Evolutionary conservation across 345 rosid genomes (phyloP), one percentile per base, ranked within the genome.

Genomic region (Dimocarpus longan): DNA sequence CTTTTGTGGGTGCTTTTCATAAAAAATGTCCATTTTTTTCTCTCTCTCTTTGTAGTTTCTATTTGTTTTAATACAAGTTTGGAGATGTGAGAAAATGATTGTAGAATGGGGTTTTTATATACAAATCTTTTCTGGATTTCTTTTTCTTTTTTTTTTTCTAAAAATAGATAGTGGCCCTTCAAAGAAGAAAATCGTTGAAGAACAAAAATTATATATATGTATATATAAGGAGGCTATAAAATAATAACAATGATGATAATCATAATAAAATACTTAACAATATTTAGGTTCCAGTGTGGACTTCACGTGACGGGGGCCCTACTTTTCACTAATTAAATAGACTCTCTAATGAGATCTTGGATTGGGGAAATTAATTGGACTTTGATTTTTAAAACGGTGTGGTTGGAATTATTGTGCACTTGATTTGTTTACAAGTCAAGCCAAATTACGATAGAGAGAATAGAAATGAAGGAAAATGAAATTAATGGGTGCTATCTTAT

Each of bases 221-320:
- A 46, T 6, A 6, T 8, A 11, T 46, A 11, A 28, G 70, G 22
- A 26, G 11, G 43, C 28, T 64, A 46, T 46, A 46, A 46, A 46
- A 46, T 5, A 75, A 44, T 72, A 62, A 18, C 0, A 16, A 28
- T 40, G 18, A 43, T 26, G 2, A 71, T 32, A 37, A 32, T 37
- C n/a, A 5, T 22, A 48, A 22, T 22, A 48, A 39, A 5, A 21
- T 42, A 37, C 22, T 24, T 21, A 56, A 73, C 43, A 46, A 11
- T 57, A 8, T 60, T 46, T 6, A 7, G 57, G 3, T 46, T 46
- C 0, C 5, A 32, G 21, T 13, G 40, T 71, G 65, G 74, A 10
- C 77, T 56, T 77, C 84, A 81, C 78, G 80, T 76, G 80, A 32
- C 64, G 80, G 18, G 59, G 80, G 70, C 8, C 80, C 84, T 66